Evolutionary conservation across 73 alveolate species (phyloP), one percentile per base, ranked within the genome.

Genomic region (Symbiodinium natans): DNA sequence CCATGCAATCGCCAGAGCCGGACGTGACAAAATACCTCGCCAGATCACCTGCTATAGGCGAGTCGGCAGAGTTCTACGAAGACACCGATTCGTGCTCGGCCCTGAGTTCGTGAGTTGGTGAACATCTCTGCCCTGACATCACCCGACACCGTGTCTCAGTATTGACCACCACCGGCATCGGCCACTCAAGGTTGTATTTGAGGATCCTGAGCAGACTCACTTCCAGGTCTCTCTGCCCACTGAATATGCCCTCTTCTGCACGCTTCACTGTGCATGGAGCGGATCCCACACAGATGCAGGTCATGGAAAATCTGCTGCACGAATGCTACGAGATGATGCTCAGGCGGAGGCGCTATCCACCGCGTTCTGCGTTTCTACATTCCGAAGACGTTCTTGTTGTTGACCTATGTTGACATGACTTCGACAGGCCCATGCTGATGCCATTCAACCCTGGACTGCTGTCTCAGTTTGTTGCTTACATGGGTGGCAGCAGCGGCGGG

Each of bases 281-380:
- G 48, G 11, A 2, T 27, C 43, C 43, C 17, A 17, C 5, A 63
- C 80, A 17, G 54, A 0, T 41, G 41, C 92, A 90, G 97, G 97
- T 63, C 29, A 68, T 90, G 46, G 34, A n/a, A 31, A 41, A 41
- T 3, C 41, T 90, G 21, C 36, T 90, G 80, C 75, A 71, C 27
- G 80, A 83, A 13, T 90, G 87, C 80, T 90, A 90, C 52, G 56
- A 68, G 41, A 25, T n/a, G 89, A 90, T 90, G 97, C 80, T 83
- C 36, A 68, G 71, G 88, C 77, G 54, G 40, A 90, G 97, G 97
- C 80, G 27, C 40, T 6, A 34, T 29, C 15, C 2, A 27, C 5
- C 39, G 27, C 36, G 5, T 9, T 25, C 80, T 4, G 29, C 39
- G 34, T 63, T 2, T n/a, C 40, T 7, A 17, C 38, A 0, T 23